Base-by-base conservation (phyloP, 345 rosid species). In the Leavenworthia alabamica region DNA sequence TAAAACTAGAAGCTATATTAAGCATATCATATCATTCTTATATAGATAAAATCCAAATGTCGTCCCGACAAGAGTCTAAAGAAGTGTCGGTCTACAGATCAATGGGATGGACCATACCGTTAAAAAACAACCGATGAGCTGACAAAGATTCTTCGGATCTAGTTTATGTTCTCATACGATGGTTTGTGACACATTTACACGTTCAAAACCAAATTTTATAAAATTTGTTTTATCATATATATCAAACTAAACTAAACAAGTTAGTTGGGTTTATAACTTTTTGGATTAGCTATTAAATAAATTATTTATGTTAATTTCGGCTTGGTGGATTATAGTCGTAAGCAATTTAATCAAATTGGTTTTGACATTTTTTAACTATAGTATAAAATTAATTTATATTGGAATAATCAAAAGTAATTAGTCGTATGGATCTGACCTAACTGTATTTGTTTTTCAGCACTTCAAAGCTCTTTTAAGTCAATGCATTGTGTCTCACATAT, bases 351-450 rank as follows among this genome's bases (percentile, higher is more conserved):
- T 59, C 73, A 60, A 68, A n/a, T 32, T 42, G 45, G 48, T 37
- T 60, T 68, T 60, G 53, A 51, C 55, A 41, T 20, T 60, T 52
- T 33, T 24, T 51, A 50, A 43, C 24, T 33, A 14, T 10, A 50
- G n/a, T 27, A 68, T 40, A 50, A 68, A 16, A 31, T 9, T 19
- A 16, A 35, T 16, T 59, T 31, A 1, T 15, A n/a, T 33, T 44
- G 53, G 15, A 5, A 43, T 24, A 40, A 53, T 11, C 40, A 20
- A 47, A 39, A 53, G 43, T 64, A 7, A 31, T 16, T 42, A 37
- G 51, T 64, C 31, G 51, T 15, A 55, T 55, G 63, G 47, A 66
- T 66, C 70, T 66, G 70, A 56, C 70, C 70, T 66, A 67, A 67
- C 64, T 65, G 36, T 29, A 35, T 54, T 10, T 51, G 68, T 51